A percentile compares a stretch with the other conserved stretches of the same genome.
Conservation (phyloP, 257 asterid genomes). For the Plectranthus barbatus region DNA sequence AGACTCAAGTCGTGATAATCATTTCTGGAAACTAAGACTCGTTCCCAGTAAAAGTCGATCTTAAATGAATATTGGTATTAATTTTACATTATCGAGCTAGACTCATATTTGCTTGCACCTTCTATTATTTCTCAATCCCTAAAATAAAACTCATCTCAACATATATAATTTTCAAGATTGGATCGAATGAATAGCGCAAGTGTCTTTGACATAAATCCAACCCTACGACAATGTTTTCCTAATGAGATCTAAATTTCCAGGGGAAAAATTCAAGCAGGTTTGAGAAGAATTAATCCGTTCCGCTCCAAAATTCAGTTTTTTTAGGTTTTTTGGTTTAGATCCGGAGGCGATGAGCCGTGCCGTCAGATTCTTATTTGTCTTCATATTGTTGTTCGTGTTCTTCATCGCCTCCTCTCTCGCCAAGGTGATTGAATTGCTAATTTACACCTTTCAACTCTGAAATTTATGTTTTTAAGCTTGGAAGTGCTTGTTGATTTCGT, state of each 20-base stretch:
- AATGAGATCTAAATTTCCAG: slow-evolving; percentile 30
- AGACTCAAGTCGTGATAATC: no score
- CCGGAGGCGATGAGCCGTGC: slow-evolving; percentile 45
- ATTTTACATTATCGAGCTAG: no score
- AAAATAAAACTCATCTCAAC: not conserved
- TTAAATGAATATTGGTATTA: no score
- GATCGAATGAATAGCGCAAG: slow-evolving; percentile 17
- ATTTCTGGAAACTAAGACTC: no score
- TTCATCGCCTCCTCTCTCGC: slow-evolving; percentile 33
- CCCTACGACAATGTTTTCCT: not conserved
- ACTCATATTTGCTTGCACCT: no score
- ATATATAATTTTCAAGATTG: not conserved
- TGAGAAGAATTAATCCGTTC: not conserved
- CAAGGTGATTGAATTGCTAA: slow-evolving; percentile 34
- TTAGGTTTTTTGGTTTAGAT: slow-evolving; percentile 24
- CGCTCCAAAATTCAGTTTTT: not conserved
- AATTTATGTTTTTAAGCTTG: not conserved
- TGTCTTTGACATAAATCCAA: not conserved
- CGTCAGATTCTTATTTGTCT: slow-evolving; percentile 26
- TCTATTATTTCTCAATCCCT: slow-evolving; percentile 4
- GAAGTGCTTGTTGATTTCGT: slow-evolving; percentile 7
- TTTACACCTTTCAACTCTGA: slow-evolving; percentile 2
- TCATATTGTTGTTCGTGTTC: slow-evolving; percentile 19
- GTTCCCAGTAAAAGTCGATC: no score
- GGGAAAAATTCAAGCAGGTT: not conserved